phyloP scores from a whole-genome alignment of 2,329 filamentous ascomycete genomes.

The Akanthomyces dipterigenus region DNA sequence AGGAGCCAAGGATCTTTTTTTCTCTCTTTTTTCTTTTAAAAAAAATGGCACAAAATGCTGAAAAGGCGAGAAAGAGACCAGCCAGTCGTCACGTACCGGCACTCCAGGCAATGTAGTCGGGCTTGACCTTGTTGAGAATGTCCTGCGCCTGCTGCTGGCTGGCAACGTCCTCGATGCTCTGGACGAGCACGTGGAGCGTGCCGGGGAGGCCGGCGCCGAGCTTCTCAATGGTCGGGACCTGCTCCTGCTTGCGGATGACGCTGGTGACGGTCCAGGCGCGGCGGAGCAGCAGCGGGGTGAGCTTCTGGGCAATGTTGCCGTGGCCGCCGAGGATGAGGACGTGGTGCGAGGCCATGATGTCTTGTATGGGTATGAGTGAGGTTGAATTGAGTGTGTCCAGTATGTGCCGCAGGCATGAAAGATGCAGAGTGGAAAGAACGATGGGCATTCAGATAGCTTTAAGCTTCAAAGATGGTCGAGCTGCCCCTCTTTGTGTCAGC shows the following conservation, averaged over 20 bases:
- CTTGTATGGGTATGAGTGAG: neutral
- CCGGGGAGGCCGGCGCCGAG: conserved; percentile 53
- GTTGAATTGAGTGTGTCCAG: neutral
- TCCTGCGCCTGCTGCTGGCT: conserved; percentile 53
- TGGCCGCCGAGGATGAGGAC: conserved; percentile 75
- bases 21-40: no score
- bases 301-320: conserved; percentile 67
- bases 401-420: neutral
- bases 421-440: neutral
- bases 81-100: conserved; percentile 42
- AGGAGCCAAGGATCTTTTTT: no score
- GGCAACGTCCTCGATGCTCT: conserved; percentile 65
- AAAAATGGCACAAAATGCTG: no score
- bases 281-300: conserved; percentile 70
- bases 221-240: conserved; percentile 56
- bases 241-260: conserved; percentile 66
- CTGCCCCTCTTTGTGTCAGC: neutral
- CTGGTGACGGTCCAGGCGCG: conserved; percentile 72
- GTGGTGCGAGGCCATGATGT: conserved; percentile 31
- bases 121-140: conserved; percentile 54
- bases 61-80: no score
- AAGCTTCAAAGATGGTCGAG: neutral
- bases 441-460: neutral
- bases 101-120: conserved; percentile 63
- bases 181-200: conserved; percentile 61